Percentiles rank a stretch among this genome's conserved stretches.
Conservation (phyloP, 1,284 basidiomycete species). For the Macrocybe sp. region DNA sequence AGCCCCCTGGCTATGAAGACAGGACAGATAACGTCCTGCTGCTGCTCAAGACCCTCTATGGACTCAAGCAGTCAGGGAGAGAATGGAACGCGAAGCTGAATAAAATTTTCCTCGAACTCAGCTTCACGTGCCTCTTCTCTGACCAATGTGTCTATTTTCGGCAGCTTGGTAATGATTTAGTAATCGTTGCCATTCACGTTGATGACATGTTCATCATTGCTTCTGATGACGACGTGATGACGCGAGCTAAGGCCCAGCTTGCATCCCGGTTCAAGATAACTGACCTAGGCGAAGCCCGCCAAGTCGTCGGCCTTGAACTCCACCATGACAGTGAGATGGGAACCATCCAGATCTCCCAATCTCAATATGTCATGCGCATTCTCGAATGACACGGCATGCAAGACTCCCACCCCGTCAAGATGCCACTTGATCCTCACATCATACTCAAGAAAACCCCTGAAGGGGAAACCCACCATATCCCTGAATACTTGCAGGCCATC, state of each 20-base stretch:
- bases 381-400: slow-evolving; percentile 26
- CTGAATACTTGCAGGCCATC: background rate
- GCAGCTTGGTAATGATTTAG: slow-evolving; percentile 8
- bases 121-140: slow-evolving; percentile 15
- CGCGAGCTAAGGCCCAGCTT: slow-evolving; percentile 19
- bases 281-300: slow-evolving; percentile 24
- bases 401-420: slow-evolving; percentile 25
- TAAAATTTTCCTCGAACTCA: slow-evolving; percentile 8
- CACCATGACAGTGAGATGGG: slow-evolving; percentile 5
- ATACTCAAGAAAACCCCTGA: slow-evolving; percentile 6
- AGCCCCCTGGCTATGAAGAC: slow-evolving; percentile 24
- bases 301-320: slow-evolving; percentile 29
- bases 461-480: slow-evolving; percentile 1
- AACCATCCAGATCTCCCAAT: slow-evolving; percentile 22
- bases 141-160: slow-evolving; percentile 27
- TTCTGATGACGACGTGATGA: slow-evolving; percentile 7
- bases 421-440: slow-evolving; percentile 24
- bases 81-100: slow-evolving; percentile 24
- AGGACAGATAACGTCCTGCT: slow-evolving; percentile 15
- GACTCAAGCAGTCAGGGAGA: slow-evolving; percentile 27
- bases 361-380: slow-evolving; percentile 27
- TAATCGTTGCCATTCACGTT: slow-evolving; percentile 21
- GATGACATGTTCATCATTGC: slow-evolving; percentile 22
- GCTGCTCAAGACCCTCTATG: slow-evolving; percentile 24
- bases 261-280: slow-evolving; percentile 22